phyloP scores from a whole-genome alignment of 495 filamentous ascomycete genomes.

The Neurospora intermedia region DNA sequence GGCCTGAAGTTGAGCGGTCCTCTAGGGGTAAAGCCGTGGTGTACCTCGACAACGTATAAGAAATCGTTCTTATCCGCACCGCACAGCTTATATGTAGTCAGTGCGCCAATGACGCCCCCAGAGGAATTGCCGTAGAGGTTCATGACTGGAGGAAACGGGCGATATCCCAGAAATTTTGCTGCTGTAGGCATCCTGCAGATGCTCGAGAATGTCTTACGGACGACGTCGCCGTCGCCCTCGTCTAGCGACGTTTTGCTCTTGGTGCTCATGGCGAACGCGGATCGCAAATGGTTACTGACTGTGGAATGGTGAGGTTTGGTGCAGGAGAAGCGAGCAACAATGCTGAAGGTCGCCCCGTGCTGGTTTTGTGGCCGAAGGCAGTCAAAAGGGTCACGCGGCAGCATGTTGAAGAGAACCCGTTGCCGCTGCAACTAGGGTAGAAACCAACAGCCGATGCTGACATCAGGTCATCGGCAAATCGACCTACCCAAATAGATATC shows the following conservation, averaged over 20 bases:
- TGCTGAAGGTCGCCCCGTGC: background rate
- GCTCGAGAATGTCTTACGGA: background rate
- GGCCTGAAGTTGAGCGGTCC: conserved; percentile 2
- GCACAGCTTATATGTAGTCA: conserved; percentile 6
- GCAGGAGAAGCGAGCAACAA: background rate
- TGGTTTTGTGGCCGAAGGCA: background rate
- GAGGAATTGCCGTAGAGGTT: conserved; percentile 8
- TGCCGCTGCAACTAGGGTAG: too few species aligned
- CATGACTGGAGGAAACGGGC: conserved; percentile 6
- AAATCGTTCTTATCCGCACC: background rate
- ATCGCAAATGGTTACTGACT: background rate
- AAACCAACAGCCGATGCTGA: too few species aligned
- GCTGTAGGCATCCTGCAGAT: background rate
- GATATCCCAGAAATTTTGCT: background rate
- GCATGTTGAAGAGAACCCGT: too few species aligned
- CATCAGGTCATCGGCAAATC: too few species aligned
- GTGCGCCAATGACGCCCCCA: background rate
- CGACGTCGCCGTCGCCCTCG: background rate
- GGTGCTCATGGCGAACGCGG: background rate
- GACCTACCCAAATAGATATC: too few species aligned
- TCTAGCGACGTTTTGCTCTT: background rate
- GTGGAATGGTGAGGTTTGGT: background rate
- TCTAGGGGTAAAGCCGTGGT: background rate
- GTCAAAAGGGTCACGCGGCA: background rate
- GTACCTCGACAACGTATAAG: conserved; percentile 4